phyloP scores from a whole-genome alignment of 148 eudicot genomes.

The Nyssa sinensis region DNA sequence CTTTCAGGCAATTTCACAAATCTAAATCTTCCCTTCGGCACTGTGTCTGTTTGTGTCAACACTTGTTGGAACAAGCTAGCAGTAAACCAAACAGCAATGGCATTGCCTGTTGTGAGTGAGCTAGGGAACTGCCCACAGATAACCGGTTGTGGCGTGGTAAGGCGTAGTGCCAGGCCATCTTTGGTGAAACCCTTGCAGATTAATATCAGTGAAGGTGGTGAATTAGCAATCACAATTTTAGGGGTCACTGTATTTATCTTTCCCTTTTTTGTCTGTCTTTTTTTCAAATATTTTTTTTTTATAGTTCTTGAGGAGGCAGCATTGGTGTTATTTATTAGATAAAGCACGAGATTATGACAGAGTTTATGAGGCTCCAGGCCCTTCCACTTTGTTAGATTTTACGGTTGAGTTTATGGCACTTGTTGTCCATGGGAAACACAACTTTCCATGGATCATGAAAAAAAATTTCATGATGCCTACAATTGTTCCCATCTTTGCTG shows the following conservation, averaged over 20 bases:
- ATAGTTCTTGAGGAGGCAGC: not conserved
- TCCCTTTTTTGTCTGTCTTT: not conserved
- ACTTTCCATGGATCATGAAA: too few relatives aligned
- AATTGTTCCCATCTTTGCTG: too few relatives aligned
- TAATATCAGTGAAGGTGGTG: not conserved
- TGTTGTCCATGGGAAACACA: too few relatives aligned
- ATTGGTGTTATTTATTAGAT: not conserved
- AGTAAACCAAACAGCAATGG: slow-evolving; percentile 41
- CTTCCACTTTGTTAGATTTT: too few relatives aligned
- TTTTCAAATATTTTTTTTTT: not conserved
- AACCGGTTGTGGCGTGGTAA: slow-evolving; percentile 55
- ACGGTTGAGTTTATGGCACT: too few relatives aligned
- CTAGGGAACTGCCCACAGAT: slow-evolving; percentile 82
- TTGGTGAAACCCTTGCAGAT: slow-evolving; percentile 14
- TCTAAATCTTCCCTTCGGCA: slow-evolving; percentile 64
- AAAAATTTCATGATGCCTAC: too few relatives aligned
- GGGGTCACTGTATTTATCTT: not conserved
- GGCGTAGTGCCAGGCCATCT: slow-evolving; percentile 63
- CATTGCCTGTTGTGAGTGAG: slow-evolving; percentile 67
- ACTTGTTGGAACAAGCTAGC: slow-evolving; percentile 67
- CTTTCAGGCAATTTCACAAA: slow-evolving; percentile 56
- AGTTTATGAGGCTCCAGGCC: not conserved
- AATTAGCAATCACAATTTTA: not conserved
- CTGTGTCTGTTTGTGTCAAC: slow-evolving; percentile 55
- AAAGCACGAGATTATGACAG: not conserved